A percentile compares a stretch with the other conserved stretches of the same genome.
Conservation (phyloP, 345 rosid genomes). For the Melastoma malabathricum region DNA sequence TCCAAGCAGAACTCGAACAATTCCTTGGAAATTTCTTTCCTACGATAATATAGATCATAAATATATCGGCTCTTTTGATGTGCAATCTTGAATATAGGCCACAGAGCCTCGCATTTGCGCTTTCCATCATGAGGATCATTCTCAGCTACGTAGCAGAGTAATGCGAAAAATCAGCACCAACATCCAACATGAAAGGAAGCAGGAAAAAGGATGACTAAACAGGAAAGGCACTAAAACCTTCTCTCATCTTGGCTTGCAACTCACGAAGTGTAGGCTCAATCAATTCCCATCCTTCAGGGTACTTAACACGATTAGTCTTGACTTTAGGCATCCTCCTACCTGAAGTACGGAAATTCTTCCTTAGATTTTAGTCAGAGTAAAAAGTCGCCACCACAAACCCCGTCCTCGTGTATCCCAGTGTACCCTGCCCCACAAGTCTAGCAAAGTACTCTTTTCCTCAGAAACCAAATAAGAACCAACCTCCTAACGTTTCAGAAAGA, state of each 20-base stretch:
- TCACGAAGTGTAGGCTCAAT: slow-evolving; percentile 69
- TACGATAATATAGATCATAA: slow-evolving; percentile 49
- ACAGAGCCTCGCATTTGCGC: slow-evolving; percentile 65
- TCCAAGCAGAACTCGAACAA: slow-evolving; percentile 68
- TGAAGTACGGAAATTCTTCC: neutral
- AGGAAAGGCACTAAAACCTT: slow-evolving; percentile 23
- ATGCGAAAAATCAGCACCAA: neutral
- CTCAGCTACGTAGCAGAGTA: slow-evolving; percentile 34
- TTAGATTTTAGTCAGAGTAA: too few species aligned
- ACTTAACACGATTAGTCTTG: slow-evolving; percentile 48
- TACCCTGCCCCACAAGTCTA: too few species aligned
- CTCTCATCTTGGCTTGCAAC: slow-evolving; percentile 65
- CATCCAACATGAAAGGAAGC: neutral
- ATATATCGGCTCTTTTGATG: slow-evolving; percentile 70
- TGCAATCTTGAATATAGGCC: slow-evolving; percentile 73
- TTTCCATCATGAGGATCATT: slow-evolving; percentile 70
- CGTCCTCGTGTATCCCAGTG: too few species aligned
- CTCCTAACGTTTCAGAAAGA: too few species aligned
- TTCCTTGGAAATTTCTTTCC: slow-evolving; percentile 63
- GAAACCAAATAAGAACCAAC: too few species aligned
- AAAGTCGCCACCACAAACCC: too few species aligned
- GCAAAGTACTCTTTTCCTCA: too few species aligned
- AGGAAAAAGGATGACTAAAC: neutral
- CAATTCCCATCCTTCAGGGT: slow-evolving; percentile 76
- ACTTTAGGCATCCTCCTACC: slow-evolving; percentile 56